Conservation (phyloP, 2,329 filamentous ascomycete species). For the Fusarium foetens region DNA sequence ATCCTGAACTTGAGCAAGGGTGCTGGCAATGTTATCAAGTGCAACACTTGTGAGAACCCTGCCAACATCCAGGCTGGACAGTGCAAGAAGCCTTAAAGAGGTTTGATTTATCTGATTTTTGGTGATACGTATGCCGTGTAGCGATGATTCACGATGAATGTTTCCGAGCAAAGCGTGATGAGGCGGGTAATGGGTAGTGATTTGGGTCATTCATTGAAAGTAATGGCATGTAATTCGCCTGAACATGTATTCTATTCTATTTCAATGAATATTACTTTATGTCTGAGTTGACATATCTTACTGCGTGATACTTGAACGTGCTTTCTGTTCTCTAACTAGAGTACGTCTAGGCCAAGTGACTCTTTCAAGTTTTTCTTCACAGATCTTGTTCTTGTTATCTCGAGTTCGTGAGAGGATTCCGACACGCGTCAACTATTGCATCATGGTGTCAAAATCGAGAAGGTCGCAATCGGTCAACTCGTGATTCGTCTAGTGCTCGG, state of each 20-base stretch:
- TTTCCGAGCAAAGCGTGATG: background rate
- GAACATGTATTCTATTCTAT: background rate
- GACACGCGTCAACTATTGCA: background rate
- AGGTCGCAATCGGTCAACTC: background rate
- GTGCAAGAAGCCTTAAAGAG: slow-evolving; percentile 4
- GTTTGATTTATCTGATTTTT: no score
- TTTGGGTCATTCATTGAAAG: background rate
- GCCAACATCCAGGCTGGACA: slow-evolving; percentile 13
- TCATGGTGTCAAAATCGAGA: background rate
- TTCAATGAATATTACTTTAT: background rate
- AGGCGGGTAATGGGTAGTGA: rapidly evolving
- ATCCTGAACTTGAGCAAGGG: slow-evolving; percentile 28
- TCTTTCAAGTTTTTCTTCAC: background rate
- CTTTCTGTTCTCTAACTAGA: background rate
- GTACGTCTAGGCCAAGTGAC: no score
- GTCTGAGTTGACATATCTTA: background rate
- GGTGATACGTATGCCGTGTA: background rate
- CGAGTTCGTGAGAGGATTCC: background rate
- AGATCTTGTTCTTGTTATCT: background rate
- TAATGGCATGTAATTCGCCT: background rate
- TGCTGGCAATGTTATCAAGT: slow-evolving; percentile 39
- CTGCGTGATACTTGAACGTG: background rate
- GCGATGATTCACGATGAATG: background rate
- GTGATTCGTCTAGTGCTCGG: background rate
- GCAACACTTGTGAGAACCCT: slow-evolving; percentile 38